These are phyloP conservation scores for Aspergillus ochraceoroseus DNA, from an alignment of 2,329 filamentous ascomycete species.

Conservation along the genomic window DNA sequence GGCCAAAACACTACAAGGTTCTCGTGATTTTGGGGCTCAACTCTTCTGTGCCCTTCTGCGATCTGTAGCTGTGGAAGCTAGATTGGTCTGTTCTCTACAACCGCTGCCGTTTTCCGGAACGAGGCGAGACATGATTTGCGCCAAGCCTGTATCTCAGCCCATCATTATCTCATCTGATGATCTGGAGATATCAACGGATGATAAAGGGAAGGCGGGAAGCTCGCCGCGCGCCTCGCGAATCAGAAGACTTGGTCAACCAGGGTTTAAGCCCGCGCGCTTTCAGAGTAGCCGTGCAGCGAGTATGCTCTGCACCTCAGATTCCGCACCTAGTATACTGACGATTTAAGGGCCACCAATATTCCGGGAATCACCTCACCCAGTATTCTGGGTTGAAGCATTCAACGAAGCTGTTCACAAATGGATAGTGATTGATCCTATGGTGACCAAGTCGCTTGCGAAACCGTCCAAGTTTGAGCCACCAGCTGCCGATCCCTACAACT, in stretches of 20 bases:
- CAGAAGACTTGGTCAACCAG: conserved; percentile 36
- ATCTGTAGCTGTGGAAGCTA: conserved; percentile 70
- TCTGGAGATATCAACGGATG: conserved; percentile 29
- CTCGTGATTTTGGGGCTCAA: conserved; percentile 83
- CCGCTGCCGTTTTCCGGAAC: conserved; percentile 62
- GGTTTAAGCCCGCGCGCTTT: conserved; percentile 27
- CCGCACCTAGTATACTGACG: conserved; percentile 1
- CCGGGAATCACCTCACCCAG: conserved; percentile 68
- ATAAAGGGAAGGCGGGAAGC: conserved; percentile 17
- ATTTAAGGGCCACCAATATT: conserved; percentile 42
- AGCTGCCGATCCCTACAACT: conserved; percentile 68
- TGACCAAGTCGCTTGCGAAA: conserved; percentile 73
- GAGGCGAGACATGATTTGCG: conserved; percentile 42
- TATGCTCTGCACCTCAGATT: conserved; percentile 12
- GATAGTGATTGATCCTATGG: conserved; percentile 80
- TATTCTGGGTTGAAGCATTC: conserved; percentile 94
- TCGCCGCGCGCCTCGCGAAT: conserved; percentile 20
- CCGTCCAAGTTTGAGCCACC: conserved; percentile 77
- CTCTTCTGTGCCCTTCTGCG: conserved; percentile 84
- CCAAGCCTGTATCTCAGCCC: conserved; percentile 36
- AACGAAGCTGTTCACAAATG: conserved; percentile 84
- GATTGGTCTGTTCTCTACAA: conserved; percentile 87
- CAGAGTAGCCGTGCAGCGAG: conserved; percentile 19
- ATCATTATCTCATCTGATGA: conserved; percentile 39
- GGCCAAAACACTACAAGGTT: conserved; percentile 67